Evolutionary conservation across 345 rosid genomes (phyloP), one percentile per base, ranked within the genome.

Genomic region (Kandelia obovata): DNA sequence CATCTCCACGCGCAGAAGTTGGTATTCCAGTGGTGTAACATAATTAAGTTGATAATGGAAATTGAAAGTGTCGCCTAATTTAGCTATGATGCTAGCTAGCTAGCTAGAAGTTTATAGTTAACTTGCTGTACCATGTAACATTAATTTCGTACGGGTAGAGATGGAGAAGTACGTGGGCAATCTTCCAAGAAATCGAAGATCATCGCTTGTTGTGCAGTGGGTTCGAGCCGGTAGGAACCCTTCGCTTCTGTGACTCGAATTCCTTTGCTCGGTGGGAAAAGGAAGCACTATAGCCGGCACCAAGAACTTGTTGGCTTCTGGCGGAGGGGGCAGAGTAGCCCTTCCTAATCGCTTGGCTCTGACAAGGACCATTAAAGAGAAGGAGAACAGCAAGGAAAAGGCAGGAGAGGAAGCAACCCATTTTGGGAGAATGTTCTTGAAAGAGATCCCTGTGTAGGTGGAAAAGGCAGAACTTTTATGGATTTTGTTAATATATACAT

Each of bases 171-270:
- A 43, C 17, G 17, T 6, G 32, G 53, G 26, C 13, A 30, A 43
- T 43, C 17, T n/a, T 56, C 28, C 30, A 63, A 63, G 30, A 63
- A 17, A 32, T 13, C 7, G 7, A 37, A 19, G 37, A 64, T 62
- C 78, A 58, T 57, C 80, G 59, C 77, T 43, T 81, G 75, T 85
- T 85, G 70, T 85, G 89, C 66, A 85, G 67, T 0, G 89, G 89
- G 67, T 85, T 85, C 9, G 85, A 72, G 28, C 89, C 87, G 0
- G 85, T 76, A 1, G 87, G 89, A 53, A 81, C 80, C 63, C 68
- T 77, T 59, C 87, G 73, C 71, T 83, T 83, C 79, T 85, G 70
- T 1, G 80, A 64, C 16, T 19, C 26, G 19, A 81, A 81, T 30
- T 61, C 74, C 34, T 64, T 7, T 21, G 23, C 61, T 20, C 20